Evolutionary conservation across 2,329 filamentous ascomycete species (phyloP).

Genomic region (Venturia effusa): DNA sequence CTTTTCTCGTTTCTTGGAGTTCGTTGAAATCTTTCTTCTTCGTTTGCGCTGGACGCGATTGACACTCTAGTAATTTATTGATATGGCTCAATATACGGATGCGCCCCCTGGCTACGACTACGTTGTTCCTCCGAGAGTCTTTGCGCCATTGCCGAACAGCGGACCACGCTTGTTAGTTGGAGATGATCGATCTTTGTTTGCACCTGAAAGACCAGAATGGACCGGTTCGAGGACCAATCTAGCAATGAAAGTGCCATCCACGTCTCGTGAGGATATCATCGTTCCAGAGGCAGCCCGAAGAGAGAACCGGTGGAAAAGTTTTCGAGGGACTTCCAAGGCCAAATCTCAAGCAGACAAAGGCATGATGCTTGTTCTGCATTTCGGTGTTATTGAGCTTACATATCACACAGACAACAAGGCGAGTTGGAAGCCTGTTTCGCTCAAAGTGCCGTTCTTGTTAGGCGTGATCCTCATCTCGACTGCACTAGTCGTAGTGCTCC

Average conservation of each 20-base stretch:
- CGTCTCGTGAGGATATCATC: not conserved
- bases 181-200: not conserved
- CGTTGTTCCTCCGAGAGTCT: not conserved
- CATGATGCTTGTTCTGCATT: not conserved
- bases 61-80: not conserved
- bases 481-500: constrained; percentile 32
- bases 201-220: not conserved
- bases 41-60: not conserved
- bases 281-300: not conserved
- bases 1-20: not conserved
- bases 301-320: not conserved
- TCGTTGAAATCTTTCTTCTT: not conserved
- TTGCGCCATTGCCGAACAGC: not conserved
- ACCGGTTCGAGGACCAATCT: not conserved
- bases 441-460: constrained; percentile 28
- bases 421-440: constrained; percentile 29
- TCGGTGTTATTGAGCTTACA: not conserved
- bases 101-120: not conserved
- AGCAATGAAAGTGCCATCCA: not conserved
- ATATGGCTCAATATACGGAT: not conserved
- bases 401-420: not conserved
- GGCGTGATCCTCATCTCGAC: constrained; percentile 28
- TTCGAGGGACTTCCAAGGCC: not conserved
- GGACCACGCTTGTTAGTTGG: not conserved
- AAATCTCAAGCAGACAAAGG: not conserved